phyloP scores from a whole-genome alignment of 345 rosid genomes.

The Hypericum perforatum region DNA sequence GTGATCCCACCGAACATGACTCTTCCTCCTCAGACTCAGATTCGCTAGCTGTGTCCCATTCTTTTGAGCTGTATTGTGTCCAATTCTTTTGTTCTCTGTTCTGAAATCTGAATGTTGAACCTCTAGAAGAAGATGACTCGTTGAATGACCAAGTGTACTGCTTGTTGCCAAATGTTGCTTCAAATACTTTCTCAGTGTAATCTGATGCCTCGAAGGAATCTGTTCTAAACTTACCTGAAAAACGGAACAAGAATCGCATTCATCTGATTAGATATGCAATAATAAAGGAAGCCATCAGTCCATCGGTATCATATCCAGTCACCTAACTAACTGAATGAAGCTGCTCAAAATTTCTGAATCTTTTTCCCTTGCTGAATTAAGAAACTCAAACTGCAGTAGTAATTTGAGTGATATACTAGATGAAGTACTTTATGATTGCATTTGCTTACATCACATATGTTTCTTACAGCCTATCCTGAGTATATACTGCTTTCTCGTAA shows the following conservation, averaged over 20 bases:
- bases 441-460: too few relatives aligned
- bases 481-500: too few relatives aligned
- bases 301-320: too few relatives aligned
- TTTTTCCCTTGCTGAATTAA: too few relatives aligned
- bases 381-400: too few relatives aligned
- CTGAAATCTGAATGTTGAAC: slow-evolving; percentile 36
- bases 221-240: slow-evolving; percentile 35
- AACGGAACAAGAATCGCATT: background rate
- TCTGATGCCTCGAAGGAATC: slow-evolving; percentile 35
- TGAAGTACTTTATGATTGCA: too few relatives aligned
- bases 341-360: too few relatives aligned
- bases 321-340: too few relatives aligned
- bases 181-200: slow-evolving; percentile 31
- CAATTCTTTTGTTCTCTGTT: slow-evolving; percentile 48
- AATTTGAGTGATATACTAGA: too few relatives aligned
- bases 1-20: slow-evolving; percentile 33
- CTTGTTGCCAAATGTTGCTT: slow-evolving; percentile 38
- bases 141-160: slow-evolving; percentile 40
- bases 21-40: slow-evolving; percentile 34
- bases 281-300: too few relatives aligned
- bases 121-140: slow-evolving; percentile 16
- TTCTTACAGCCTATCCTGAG: too few relatives aligned
- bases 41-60: slow-evolving; percentile 33
- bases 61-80: slow-evolving; percentile 30
- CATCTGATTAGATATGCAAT: background rate